Evolutionary conservation across 2,329 filamentous ascomycete species (phyloP).

Genomic region (Botrytis porri): DNA sequence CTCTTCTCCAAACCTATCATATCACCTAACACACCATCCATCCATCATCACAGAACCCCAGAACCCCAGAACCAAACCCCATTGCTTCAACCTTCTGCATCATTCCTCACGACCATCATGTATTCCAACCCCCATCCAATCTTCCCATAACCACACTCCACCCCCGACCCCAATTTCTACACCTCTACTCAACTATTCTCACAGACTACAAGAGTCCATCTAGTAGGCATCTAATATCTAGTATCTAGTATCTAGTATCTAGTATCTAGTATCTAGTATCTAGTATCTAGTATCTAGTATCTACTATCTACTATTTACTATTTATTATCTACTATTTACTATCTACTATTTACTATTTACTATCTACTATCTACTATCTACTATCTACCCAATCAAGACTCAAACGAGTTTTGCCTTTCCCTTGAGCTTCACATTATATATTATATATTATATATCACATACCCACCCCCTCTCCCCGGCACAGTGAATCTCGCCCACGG

Average conservation of each 20-base stretch:
- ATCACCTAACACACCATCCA: background rate
- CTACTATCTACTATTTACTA: too few relatives aligned
- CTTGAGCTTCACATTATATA: background rate
- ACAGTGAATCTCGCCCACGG: background rate
- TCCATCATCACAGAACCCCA: background rate
- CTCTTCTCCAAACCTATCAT: background rate
- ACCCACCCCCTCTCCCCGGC: background rate
- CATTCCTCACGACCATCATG: too few relatives aligned
- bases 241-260: too few relatives aligned
- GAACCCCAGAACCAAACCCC: too few relatives aligned
- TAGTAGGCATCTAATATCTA: background rate
- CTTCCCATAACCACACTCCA: background rate
- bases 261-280: too few relatives aligned
- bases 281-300: too few relatives aligned
- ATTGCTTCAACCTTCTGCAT: too few relatives aligned
- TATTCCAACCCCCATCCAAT: background rate
- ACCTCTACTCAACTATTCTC: background rate
- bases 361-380: too few relatives aligned
- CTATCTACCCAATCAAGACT: background rate
- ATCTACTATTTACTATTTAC: too few relatives aligned
- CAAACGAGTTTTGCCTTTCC: background rate
- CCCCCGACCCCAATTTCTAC: background rate
- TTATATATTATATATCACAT: background rate
- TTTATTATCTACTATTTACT: too few relatives aligned
- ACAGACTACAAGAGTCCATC: background rate